phyloP scores from a whole-genome alignment of 257 asterid species.

The Leptodermis oblonga region DNA sequence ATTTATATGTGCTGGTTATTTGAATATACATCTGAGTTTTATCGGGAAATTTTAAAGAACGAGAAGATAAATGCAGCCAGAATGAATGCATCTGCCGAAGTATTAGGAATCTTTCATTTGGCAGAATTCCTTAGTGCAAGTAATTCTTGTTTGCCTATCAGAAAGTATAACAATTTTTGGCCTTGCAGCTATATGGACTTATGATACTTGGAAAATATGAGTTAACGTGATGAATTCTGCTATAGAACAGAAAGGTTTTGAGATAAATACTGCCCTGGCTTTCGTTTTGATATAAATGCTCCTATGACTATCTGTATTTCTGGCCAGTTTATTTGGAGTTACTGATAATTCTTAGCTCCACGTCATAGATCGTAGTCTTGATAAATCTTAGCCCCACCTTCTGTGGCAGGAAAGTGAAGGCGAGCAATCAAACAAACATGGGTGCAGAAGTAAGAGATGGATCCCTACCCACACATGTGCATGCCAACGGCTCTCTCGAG shows the following conservation, averaged over 20 bases:
- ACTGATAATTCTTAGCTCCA: constrained; percentile 15
- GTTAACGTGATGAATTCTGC: not conserved
- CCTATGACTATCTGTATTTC: not conserved
- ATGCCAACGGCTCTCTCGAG: constrained; percentile 50
- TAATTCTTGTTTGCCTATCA: not conserved
- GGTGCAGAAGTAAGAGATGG: constrained; percentile 54
- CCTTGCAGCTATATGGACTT: not conserved
- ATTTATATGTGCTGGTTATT: not conserved
- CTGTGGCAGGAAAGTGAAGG: constrained; percentile 57
- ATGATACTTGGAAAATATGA: not conserved
- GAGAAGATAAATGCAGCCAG: not conserved
- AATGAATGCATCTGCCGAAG: not conserved
- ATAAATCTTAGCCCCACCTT: constrained; percentile 21
- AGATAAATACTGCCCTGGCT: not conserved
- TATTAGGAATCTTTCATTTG: not conserved
- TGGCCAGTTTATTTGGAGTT: not conserved
- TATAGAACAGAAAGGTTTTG: not conserved
- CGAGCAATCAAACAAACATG: constrained; percentile 28
- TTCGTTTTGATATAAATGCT: not conserved
- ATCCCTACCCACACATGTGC: constrained; percentile 45
- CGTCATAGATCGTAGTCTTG: not conserved
- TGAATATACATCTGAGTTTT: not conserved
- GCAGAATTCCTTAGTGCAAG: not conserved
- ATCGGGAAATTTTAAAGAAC: not conserved
- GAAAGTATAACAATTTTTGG: not conserved